Evolutionary conservation across 2,329 filamentous ascomycete species (phyloP).

Genomic region (Albifimbria verrucaria): DNA sequence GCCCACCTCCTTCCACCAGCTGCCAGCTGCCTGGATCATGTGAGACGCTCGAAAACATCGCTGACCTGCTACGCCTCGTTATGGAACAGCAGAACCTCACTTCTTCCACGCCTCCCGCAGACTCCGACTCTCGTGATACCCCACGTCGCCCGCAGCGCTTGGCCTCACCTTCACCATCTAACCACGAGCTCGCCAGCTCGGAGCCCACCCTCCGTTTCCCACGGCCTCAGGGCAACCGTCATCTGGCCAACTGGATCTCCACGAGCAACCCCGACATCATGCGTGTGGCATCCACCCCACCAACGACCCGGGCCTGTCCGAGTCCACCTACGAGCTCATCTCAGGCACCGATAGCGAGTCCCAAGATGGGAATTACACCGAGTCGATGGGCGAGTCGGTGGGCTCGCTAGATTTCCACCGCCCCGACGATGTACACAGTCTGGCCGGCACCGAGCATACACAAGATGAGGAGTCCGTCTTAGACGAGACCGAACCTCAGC

Average conservation of each 20-base stretch:
- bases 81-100: constrained; percentile 47
- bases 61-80: constrained; percentile 36
- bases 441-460: constrained; percentile 46
- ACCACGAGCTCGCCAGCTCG: constrained; percentile 32
- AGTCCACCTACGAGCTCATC: constrained; percentile 57
- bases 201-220: constrained; percentile 55
- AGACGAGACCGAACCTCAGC: constrained; percentile 26
- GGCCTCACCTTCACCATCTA: constrained; percentile 5
- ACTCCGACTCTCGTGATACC: constrained; percentile 16
- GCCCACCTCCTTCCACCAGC: constrained; percentile 14
- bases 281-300: constrained; percentile 37
- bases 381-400: constrained; percentile 47
- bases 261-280: constrained; percentile 57
- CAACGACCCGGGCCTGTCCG: constrained; percentile 49
- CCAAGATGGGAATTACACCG: constrained; percentile 45
- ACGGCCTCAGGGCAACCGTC: constrained; percentile 50
- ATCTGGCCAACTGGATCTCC: constrained; percentile 58
- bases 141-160: constrained; percentile 13
- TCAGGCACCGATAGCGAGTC: constrained; percentile 50
- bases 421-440: constrained; percentile 50
- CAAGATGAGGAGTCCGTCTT: constrained; percentile 38
- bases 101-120: constrained; percentile 23
- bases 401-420: constrained; percentile 46
- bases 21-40: constrained; percentile 15
- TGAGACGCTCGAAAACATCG: constrained; percentile 18